Percentiles rank a stretch among this genome's conserved stretches.
Evolutionary conservation across 2,329 filamentous ascomycete genomes (phyloP).

Genomic region (Leptographium wingfieldii): DNA sequence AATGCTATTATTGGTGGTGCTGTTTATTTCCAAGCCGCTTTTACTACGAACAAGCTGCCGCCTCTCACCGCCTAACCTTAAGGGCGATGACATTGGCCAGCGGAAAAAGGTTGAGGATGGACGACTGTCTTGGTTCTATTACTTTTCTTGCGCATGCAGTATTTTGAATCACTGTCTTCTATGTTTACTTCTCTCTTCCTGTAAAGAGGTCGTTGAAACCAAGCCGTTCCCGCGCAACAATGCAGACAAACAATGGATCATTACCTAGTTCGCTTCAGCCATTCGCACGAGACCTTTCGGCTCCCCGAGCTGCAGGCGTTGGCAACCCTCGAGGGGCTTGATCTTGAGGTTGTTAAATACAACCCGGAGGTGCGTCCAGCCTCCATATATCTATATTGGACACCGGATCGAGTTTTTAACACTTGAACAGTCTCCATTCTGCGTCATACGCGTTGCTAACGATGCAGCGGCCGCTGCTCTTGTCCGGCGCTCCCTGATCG

Average conservation of each 20-base stretch:
- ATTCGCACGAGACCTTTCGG: slow-evolving; percentile 84
- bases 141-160: background rate
- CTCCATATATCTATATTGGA: background rate
- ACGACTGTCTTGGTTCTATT: too few species aligned
- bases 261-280: slow-evolving; percentile 80
- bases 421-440: slow-evolving; percentile 60
- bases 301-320: slow-evolving; percentile 72
- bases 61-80: background rate
- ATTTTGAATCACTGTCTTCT: background rate
- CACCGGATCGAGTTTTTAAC: background rate
- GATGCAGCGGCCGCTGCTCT: slow-evolving; percentile 52
- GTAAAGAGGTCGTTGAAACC: background rate
- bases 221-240: background rate
- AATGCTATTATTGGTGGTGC: background rate
- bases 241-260: background rate
- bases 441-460: slow-evolving; percentile 58
- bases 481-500: slow-evolving; percentile 65
- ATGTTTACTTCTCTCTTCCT: background rate
- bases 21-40: background rate
- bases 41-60: background rate
- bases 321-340: slow-evolving; percentile 52
- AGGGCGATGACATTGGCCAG: background rate
- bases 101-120: background rate
- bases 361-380: slow-evolving; percentile 49
- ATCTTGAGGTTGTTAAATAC: slow-evolving; percentile 65